phyloP scores from a whole-genome alignment of 208 protist genomes.

The Trypanosoma brucei region DNA sequence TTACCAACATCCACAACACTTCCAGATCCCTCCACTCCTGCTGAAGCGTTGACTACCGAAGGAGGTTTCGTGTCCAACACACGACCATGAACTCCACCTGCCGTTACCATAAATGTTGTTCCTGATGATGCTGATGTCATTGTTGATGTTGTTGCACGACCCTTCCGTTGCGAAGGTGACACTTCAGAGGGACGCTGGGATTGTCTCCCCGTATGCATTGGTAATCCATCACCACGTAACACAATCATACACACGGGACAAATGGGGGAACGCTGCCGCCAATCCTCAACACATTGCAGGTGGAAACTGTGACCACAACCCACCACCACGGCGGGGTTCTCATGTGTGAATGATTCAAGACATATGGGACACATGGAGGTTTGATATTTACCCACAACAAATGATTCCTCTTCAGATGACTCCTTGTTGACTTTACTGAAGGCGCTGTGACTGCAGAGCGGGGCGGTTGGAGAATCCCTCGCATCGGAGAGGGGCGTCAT shows the following conservation, averaged over 20 bases:
- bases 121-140: no score
- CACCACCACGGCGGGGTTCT: constrained; percentile 78
- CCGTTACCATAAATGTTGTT: no score
- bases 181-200: constrained; percentile 20
- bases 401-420: constrained; percentile 35
- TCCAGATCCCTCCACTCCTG: background rate
- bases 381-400: constrained; percentile 65
- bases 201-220: constrained; percentile 32
- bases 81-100: no score
- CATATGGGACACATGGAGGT: constrained; percentile 74
- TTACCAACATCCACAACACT: background rate
- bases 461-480: background rate
- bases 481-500: background rate
- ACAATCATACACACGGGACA: constrained; percentile 60
- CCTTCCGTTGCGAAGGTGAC: no score
- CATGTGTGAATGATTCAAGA: constrained; percentile 69
- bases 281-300: constrained; percentile 75
- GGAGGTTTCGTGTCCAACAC: background rate
- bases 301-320: constrained; percentile 77
- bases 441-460: constrained; percentile 17
- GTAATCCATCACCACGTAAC: constrained; percentile 36
- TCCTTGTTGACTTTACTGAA: constrained; percentile 8
- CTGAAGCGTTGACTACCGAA: background rate
- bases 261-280: constrained; percentile 57
- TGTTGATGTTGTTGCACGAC: no score